phyloP scores from a whole-genome alignment of 225 moss, liverwort and hornwort species.

The Straminergon stramineum region DNA sequence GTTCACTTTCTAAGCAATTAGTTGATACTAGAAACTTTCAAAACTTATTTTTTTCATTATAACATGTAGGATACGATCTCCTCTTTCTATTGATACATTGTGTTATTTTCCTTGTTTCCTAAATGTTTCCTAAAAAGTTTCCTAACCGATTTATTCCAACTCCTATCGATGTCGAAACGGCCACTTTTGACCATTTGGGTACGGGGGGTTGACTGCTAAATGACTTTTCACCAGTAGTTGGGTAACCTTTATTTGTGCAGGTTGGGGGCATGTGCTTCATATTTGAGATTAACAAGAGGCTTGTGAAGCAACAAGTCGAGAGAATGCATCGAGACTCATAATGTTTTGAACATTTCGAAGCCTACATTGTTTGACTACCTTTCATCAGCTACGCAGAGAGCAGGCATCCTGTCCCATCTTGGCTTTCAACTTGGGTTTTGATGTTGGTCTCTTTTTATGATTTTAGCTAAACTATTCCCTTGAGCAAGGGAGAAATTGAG shows the following conservation, averaged over 20 bases:
- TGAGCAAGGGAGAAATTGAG: background rate
- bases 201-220: background rate
- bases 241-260: conserved; percentile 30
- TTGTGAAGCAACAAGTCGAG: conserved; percentile 71
- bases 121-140: background rate
- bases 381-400: background rate
- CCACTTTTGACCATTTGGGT: background rate
- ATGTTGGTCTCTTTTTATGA: background rate
- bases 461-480: background rate
- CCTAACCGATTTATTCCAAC: background rate
- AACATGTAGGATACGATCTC: background rate
- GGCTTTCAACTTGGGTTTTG: background rate
- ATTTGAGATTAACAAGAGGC: conserved; percentile 82
- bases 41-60: background rate
- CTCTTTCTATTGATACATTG: background rate
- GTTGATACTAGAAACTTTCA: too few relatives aligned
- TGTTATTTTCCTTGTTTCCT: background rate
- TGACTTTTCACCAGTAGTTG: background rate
- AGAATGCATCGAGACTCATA: conserved; percentile 26
- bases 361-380: background rate
- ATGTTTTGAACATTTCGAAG: background rate
- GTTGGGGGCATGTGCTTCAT: conserved; percentile 97
- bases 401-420: background rate
- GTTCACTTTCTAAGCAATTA: background rate
- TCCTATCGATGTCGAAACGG: background rate